phyloP scores from a whole-genome alignment of 768 basidiomycete species.

The Russula ochroleuca region DNA sequence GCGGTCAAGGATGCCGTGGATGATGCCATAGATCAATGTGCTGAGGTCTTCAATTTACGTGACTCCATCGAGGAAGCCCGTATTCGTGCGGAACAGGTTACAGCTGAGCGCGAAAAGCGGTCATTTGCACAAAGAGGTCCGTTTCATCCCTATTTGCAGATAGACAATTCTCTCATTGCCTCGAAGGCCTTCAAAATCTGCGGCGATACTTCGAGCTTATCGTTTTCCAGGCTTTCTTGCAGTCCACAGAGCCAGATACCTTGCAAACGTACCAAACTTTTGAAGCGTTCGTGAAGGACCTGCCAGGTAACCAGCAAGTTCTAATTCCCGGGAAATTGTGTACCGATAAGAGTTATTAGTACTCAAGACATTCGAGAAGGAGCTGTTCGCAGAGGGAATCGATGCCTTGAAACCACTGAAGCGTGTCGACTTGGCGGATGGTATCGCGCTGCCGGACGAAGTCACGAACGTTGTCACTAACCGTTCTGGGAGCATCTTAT shows the following conservation, averaged over 20 bases:
- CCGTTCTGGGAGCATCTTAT: constrained; percentile 80
- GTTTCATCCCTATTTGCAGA: constrained; percentile 9
- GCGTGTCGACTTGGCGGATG: constrained; percentile 59
- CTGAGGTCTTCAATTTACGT: constrained; percentile 76
- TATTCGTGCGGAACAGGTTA: constrained; percentile 68
- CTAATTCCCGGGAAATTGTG: constrained; percentile 48
- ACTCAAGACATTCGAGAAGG: constrained; percentile 93
- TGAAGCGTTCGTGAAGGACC: constrained; percentile 74
- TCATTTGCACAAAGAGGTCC: constrained; percentile 67
- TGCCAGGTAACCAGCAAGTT: constrained; percentile 58
- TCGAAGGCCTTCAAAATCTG: constrained; percentile 69
- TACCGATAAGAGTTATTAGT: constrained; percentile 43
- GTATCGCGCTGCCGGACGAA: constrained; percentile 84
- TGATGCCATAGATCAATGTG: constrained; percentile 82
- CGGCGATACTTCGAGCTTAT: constrained; percentile 82
- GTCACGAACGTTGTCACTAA: constrained; percentile 81
- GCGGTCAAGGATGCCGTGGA: constrained; percentile 84
- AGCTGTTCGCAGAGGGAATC: constrained; percentile 72
- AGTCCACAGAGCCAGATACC: constrained; percentile 76
- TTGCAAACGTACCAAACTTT: constrained; percentile 69
- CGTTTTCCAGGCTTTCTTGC: constrained; percentile 86
- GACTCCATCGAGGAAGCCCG: constrained; percentile 85
- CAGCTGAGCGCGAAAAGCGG: constrained; percentile 65
- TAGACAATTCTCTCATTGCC: background rate
- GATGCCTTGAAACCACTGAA: constrained; percentile 80